Base-by-base conservation (phyloP, 2,329 filamentous ascomycete genomes). In the Monosporascus cannonballus region DNA sequence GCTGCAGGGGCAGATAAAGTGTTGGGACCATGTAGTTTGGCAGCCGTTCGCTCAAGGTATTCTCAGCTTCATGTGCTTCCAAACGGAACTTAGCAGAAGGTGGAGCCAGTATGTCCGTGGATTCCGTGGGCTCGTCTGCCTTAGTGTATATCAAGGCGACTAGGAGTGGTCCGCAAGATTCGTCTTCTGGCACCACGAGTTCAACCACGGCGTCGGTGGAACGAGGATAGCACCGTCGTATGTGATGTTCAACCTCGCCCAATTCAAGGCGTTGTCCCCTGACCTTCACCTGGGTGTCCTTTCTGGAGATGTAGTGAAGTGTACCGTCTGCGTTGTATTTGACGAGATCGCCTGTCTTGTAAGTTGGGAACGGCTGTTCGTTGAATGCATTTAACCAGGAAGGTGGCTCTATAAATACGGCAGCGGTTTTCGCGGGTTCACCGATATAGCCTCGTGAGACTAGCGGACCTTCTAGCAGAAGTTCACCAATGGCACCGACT, bases 21-120 rank as follows among this genome's bases (percentile, higher is more conserved):
- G 49, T 17, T 2, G 49, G 49, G 2, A 46, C 38, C 49, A 51
- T 51, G 42, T 46, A 51, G 15, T 15, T 6, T 15, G 49, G 49
- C 8, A 51, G 3, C 22, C 9, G 14, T 30, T 36, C n/a, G 4
- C n/a, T 11, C 6, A 51, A 9, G 18, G 24, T 15, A 15, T 51
- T 34, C 41, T 47, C 41, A 15, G 22, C 11, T 6, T 6, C 30
- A 18, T 15, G 6, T 9, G 39, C 22, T 14, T 36, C 49, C 11
- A 27, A 20, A 25, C 41, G 9, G 36, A 45, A 25, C 25, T 25
- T 2, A 2, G 25, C 1, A 25, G 25, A 25, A 25, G 25, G 25
- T 25, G 1, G 25, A 25, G 25, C 25, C 15, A 45, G 36, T 7
- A 25, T 50, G 9, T 47, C 27, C 8, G 42, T 11, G 39, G 17